Evolutionary conservation across 2,329 filamentous ascomycete genomes (phyloP).

Genomic region (Paraconiothyrium brasiliense): DNA sequence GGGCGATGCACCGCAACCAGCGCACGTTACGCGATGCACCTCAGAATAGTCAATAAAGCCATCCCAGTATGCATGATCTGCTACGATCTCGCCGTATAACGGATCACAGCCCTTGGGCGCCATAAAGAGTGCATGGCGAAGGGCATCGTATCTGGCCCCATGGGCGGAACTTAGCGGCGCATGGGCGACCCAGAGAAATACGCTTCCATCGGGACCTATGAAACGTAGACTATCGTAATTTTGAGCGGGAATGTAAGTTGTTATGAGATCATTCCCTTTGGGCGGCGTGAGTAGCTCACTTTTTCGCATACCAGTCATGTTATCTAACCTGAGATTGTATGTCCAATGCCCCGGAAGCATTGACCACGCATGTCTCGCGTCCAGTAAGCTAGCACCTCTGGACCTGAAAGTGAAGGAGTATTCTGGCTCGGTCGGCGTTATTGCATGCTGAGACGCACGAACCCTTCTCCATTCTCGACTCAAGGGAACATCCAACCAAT

Average conservation of each 20-base stretch:
- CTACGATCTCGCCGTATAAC: constrained; percentile 45
- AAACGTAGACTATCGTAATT: constrained; percentile 47
- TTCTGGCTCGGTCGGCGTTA: constrained; percentile 23
- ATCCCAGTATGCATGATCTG: constrained; percentile 48
- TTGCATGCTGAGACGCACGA: constrained; percentile 27
- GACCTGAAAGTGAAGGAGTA: constrained; percentile 39
- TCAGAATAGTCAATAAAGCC: constrained; percentile 32
- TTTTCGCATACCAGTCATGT: constrained; percentile 34
- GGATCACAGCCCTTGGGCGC: constrained; percentile 34
- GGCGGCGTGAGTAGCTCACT: constrained; percentile 34
- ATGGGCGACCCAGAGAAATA: constrained; percentile 45
- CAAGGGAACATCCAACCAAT: constrained; percentile 39
- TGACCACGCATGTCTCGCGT: constrained; percentile 38
- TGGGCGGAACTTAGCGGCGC: constrained; percentile 32
- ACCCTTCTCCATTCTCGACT: constrained; percentile 33
- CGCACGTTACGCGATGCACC: constrained; percentile 30
- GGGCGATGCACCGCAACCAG: constrained; percentile 31
- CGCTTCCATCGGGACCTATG: constrained; percentile 36
- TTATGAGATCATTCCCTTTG: constrained; percentile 30
- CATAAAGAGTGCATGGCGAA: constrained; percentile 45
- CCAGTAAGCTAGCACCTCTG: constrained; percentile 35
- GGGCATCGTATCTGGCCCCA: constrained; percentile 39
- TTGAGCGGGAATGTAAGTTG: constrained; percentile 40
- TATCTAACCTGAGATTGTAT: constrained; percentile 40
- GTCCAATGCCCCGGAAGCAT: constrained; percentile 38